Base-by-base conservation (phyloP, 495 filamentous ascomycete species). In the Podospora conica region DNA sequence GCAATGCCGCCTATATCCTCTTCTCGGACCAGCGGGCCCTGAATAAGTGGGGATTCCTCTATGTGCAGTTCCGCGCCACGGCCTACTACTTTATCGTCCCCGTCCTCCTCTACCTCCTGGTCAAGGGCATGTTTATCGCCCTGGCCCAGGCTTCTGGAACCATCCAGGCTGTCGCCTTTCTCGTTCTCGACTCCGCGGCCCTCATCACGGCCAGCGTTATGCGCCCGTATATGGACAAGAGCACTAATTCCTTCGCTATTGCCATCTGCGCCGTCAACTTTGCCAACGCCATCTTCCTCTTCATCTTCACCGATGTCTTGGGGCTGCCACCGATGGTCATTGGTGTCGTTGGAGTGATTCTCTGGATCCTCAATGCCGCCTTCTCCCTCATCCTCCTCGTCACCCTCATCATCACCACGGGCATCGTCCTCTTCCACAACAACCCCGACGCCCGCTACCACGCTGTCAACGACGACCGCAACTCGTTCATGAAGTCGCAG, bases 31-130 rank as follows among this genome's bases (percentile, higher is more conserved):
- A 93, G 10, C 84, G 90, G 59, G 87, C 90, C 33, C 80, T 98
- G 65, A 97, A 98, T 86, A 96, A 97, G 80, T 97, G 95, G 95
- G 95, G 95, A 18, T 98, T 98, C 80, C 80, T 98, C 28, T 98
- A 98, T 74, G 91, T 98, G 64, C 95, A 97, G 76, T 98, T 96
- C 82, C 90, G 93, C 64, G 94, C 95, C 22, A 94, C 94, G 1
- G 91, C 92, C 8, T 98, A 98, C 82, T 98, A 96, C 81, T 98
- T 96, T 76, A 90, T 98, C 73, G 86, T 96, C 18, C 94, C 93
- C 0, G 75, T 90, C 53, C 83, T 98, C 48, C 71, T 81, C 53
- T 97, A 98, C 72, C 86, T 89, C 29, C 75, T 98, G 15, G 66
- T 96, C 73, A 98, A 97, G 83, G 85, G 87, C 54, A 89, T 97